phyloP scores from a whole-genome alignment of 2,329 filamentous ascomycete genomes.

The Cladosporium phlei region DNA sequence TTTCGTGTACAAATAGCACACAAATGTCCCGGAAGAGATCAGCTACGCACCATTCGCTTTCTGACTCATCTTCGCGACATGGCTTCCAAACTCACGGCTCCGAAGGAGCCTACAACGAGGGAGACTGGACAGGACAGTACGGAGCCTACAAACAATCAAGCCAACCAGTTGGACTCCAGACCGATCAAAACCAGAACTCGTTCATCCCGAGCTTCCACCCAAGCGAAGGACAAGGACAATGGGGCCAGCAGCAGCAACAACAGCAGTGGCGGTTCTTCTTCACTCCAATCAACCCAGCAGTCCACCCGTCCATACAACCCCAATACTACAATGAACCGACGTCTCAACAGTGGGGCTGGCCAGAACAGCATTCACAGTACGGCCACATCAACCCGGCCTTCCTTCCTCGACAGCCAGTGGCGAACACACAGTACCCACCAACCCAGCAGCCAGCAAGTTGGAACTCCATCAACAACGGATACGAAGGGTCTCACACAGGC shows the following conservation, averaged over 20 bases:
- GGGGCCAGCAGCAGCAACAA: neutral
- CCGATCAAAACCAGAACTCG: too few species aligned
- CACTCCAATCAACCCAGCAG: neutral
- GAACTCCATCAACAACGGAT: neutral
- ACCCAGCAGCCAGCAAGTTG: neutral
- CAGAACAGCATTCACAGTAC: slow-evolving; percentile 1
- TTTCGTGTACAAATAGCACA: neutral
- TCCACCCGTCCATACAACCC: neutral
- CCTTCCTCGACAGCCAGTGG: slow-evolving; percentile 6
- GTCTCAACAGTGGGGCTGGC: neutral
- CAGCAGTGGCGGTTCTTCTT: too few species aligned
- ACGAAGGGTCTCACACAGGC: slow-evolving; percentile 4
- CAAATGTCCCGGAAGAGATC: neutral
- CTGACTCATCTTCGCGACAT: neutral
- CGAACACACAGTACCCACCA: neutral
- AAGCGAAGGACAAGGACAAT: neutral
- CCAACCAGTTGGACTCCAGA: too few species aligned
- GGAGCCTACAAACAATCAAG: neutral
- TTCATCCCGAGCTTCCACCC: too few species aligned
- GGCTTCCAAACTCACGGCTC: neutral
- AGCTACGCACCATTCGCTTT: neutral
- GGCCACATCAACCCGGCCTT: slow-evolving; percentile 11
- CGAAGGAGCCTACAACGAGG: neutral
- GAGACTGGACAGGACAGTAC: neutral
- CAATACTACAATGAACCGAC: neutral